Evolutionary conservation across 108 stramenopile genomes (phyloP).

Genomic region (Cyclostephanos invisitatus): DNA sequence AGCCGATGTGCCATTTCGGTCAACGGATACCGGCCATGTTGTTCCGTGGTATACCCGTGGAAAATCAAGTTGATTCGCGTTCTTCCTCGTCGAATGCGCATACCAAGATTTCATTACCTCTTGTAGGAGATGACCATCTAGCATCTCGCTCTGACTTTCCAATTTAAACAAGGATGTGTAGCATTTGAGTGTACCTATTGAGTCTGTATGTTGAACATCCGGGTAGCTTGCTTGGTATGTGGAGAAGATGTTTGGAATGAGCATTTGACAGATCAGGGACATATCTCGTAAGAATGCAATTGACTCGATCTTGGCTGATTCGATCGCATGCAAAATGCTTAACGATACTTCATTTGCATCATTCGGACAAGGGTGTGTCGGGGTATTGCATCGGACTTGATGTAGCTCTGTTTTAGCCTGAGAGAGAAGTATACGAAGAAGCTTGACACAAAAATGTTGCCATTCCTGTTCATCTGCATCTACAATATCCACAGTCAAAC

Average conservation of each 20-base stretch:
- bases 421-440: constrained; percentile 23
- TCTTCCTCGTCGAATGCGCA: constrained; percentile 23
- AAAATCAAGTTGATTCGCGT: constrained; percentile 14
- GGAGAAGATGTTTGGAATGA: constrained; percentile 49
- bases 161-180: constrained; percentile 47
- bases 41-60: constrained; percentile 42
- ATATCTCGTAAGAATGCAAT: constrained; percentile 62
- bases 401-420: constrained; percentile 2
- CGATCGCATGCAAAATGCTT: constrained; percentile 53
- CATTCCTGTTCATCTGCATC: constrained; percentile 23
- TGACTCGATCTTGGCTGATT: constrained; percentile 55
- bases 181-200: constrained; percentile 15
- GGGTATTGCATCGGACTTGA: neutral
- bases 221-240: neutral
- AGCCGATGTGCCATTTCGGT: neutral
- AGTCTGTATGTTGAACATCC: constrained; percentile 3
- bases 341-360: constrained; percentile 1
- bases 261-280: constrained; percentile 63
- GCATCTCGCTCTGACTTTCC: constrained; percentile 54
- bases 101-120: constrained; percentile 45
- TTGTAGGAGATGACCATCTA: constrained; percentile 53
- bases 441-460: constrained; percentile 27
- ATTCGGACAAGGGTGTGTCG: constrained; percentile 4
- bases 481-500: constrained; percentile 3
- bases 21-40: constrained; percentile 65